Evolutionary conservation across 2,329 filamentous ascomycete genomes (phyloP).

Genomic region (Hypoxylon sp.): DNA sequence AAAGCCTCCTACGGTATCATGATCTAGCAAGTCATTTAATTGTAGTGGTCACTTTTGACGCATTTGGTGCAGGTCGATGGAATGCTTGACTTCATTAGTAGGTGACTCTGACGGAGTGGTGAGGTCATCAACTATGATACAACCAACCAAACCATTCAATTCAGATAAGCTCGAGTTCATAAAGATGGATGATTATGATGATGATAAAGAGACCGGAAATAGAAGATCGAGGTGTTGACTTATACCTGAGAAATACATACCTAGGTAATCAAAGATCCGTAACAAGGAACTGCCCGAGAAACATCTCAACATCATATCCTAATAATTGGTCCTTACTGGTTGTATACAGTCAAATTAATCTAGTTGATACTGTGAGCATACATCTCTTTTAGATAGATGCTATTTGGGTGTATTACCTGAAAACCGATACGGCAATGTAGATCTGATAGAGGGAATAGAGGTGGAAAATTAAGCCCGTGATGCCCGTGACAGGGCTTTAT

Average conservation of each 20-base stretch:
- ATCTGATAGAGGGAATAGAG: too few relatives aligned
- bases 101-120: constrained; percentile 28
- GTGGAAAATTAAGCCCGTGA: background rate
- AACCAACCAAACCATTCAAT: constrained; percentile 16
- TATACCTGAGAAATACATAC: too few relatives aligned
- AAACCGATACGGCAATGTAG: background rate
- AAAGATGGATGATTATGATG: constrained; percentile 2
- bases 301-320: too few relatives aligned
- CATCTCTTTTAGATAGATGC: too few relatives aligned
- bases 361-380: background rate
- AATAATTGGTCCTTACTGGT: too few relatives aligned
- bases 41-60: constrained; percentile 20
- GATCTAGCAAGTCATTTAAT: background rate
- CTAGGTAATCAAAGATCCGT: too few relatives aligned
- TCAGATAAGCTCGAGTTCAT: background rate
- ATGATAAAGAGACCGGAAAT: background rate
- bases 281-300: too few relatives aligned
- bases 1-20: background rate
- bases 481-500: too few relatives aligned
- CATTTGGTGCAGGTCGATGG: background rate
- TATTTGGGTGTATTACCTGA: background rate
- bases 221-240: background rate
- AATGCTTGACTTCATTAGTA: constrained; percentile 8
- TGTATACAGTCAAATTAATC: too few relatives aligned
- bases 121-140: constrained; percentile 28